A percentile compares a stretch with the other conserved stretches of the same genome.
phyloP scores from a whole-genome alignment of 176 grass and related monocot genomes.

The Aegilops bicornis region DNA sequence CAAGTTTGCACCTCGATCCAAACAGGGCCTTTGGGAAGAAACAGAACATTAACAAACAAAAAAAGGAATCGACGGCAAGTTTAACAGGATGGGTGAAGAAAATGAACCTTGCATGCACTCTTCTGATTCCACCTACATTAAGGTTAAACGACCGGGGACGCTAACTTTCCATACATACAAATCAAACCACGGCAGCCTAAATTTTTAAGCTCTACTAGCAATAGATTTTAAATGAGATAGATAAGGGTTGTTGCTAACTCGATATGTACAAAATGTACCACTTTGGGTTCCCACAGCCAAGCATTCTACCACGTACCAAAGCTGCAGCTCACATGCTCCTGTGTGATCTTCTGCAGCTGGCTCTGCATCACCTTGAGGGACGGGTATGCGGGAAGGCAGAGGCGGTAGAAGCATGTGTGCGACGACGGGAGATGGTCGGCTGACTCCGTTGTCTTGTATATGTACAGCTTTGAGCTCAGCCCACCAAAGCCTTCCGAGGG shows the following conservation, averaged over 20 bases:
- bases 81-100: background rate
- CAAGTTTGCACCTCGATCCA: background rate
- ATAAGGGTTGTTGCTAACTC: constrained; percentile 26
- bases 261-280: constrained; percentile 52
- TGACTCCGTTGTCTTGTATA: constrained; percentile 74
- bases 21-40: background rate
- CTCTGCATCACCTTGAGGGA: constrained; percentile 48
- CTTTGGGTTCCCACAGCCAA: constrained; percentile 7
- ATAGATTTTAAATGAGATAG: constrained; percentile 24
- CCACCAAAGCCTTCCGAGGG: constrained; percentile 84
- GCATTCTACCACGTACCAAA: constrained; percentile 74
- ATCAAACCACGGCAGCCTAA: constrained; percentile 30
- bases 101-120: constrained; percentile 27
- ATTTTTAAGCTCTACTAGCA: constrained; percentile 34
- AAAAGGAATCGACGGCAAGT: background rate
- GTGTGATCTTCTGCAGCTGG: constrained; percentile 74
- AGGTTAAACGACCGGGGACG: constrained; percentile 23
- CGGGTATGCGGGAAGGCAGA: constrained; percentile 78
- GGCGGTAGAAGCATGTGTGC: constrained; percentile 95
- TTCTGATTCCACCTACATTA: constrained; percentile 39
- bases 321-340: constrained; percentile 89
- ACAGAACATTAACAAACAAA: background rate
- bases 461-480: constrained; percentile 79
- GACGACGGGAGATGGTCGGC: constrained; percentile 76
- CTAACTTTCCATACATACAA: constrained; percentile 27